Evolutionary conservation across 305 asterid species (phyloP), one percentile per base, ranked within the genome.

Genomic region (Rubia tinctorum): DNA sequence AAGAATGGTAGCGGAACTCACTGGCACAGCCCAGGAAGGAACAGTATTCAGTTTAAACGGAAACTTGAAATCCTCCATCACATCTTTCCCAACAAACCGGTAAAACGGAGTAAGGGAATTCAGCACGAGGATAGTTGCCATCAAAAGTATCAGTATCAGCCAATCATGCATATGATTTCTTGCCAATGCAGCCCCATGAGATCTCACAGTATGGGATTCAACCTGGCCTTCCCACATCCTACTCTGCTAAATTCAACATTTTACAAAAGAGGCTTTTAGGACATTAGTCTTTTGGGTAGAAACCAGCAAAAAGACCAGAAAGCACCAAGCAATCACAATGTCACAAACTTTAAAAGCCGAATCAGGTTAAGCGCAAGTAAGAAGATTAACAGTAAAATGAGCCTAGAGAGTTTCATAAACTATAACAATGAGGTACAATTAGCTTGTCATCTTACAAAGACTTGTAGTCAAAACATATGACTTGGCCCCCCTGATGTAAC

Each of bases 21-120:
- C 98, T 8, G 90, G 88, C 68, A 93, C 97, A 65, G 84, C 66
- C 97, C 94, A 87, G 39, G 81, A 23, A 39, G 97, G 97, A 73
- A 93, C 76, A 3, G 94, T 91, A 76, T 81, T 85, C 71, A 61
- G 78, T 80, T 86, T 86, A 72, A 80, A 51, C 27, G 97, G 97
- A 80, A 86, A 90, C 84, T 81, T 90, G 66, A 93, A 87, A 81
- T 90, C 96, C 65, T 84, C 75, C 96, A 91, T 88, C 98, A 94
- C 91, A 79, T 90, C 96, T 85, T 86, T 88, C 75, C 97, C 95
- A 49, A 94, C 97, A 83, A 86, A 91, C 44, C 95, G 95, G 51
- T 87, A 81, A 74, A 87, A 91, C 18, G 97, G 99, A 75, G 84
- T 79, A 79, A 91, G 85, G 64, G 74, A 18, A 80, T 88, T 84